Evolutionary conservation across 202 grass and related monocot species (phyloP).

Genomic region (Schoenoplectus tabernaemontani): DNA sequence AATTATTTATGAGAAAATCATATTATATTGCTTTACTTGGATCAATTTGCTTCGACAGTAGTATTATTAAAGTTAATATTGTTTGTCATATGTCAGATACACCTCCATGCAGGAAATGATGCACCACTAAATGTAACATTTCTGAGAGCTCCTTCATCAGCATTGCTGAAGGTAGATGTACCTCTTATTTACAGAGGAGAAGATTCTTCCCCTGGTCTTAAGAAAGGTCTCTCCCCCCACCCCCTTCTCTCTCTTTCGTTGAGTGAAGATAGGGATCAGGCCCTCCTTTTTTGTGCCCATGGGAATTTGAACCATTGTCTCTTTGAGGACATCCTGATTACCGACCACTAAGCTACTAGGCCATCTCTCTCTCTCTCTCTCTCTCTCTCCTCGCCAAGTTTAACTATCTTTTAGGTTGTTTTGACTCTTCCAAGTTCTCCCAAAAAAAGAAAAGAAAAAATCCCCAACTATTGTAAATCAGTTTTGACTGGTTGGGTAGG

Average conservation of each 20-base stretch:
- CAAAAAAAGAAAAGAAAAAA: no score
- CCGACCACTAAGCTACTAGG: no score
- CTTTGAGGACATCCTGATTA: no score
- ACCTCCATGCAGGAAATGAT: conserved; percentile 75
- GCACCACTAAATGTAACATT: conserved; percentile 90
- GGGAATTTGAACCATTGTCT: no score
- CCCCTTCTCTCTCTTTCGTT: neutral
- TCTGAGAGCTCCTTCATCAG: conserved; percentile 79
- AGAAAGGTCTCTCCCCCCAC: conserved; percentile 47
- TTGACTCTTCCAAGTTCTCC: no score
- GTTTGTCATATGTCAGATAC: conserved; percentile 40
- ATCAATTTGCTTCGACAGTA: neutral
- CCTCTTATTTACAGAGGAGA: conserved; percentile 84
- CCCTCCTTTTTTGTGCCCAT: no score
- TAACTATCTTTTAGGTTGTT: neutral
- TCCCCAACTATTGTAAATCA: neutral
- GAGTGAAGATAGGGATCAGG: no score
- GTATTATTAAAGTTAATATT: neutral
- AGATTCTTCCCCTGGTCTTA: conserved; percentile 87
- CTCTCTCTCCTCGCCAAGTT: neutral
- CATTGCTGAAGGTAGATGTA: conserved; percentile 91
- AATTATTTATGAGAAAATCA: no score
- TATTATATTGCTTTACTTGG: no score
- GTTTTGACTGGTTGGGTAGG: neutral
- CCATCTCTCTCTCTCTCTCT: no score